phyloP scores from a whole-genome alignment of 2,329 filamentous ascomycete species.

The Cladobotryum mycophilum region DNA sequence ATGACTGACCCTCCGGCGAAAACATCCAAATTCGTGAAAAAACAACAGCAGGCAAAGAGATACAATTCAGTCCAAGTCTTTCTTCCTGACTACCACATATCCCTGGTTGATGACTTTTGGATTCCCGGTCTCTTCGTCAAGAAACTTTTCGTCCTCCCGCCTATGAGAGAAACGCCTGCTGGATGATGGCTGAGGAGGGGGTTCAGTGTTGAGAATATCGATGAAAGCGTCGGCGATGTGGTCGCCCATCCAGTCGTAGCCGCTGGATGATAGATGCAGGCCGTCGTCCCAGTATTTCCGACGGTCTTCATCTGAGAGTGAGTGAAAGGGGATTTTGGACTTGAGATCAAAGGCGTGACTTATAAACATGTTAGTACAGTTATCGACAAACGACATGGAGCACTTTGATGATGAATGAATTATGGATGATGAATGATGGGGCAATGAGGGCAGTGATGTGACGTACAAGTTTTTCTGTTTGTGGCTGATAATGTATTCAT shows the following conservation, averaged over 20 bases:
- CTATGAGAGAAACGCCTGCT: conserved; percentile 18
- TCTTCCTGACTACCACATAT: conserved; percentile 48
- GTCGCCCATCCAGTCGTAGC: conserved; percentile 58
- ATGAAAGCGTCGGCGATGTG: conserved; percentile 49
- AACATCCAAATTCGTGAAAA: background rate
- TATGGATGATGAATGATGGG: conserved; percentile 1
- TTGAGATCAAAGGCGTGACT: conserved; percentile 54
- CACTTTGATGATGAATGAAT: background rate
- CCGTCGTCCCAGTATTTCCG: conserved; percentile 54
- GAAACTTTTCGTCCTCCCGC: conserved; percentile 30
- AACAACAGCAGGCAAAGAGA: background rate
- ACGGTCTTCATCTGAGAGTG: conserved; percentile 40
- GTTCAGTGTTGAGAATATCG: conserved; percentile 34
- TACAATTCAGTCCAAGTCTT: conserved; percentile 39
- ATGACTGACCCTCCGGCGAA: background rate
- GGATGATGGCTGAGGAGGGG: background rate
- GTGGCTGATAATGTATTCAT: conserved; percentile 46
- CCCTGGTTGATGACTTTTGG: conserved; percentile 42
- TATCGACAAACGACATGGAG: background rate
- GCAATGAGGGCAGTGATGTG: background rate
- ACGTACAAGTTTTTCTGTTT: conserved; percentile 47
- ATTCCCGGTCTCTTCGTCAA: conserved; percentile 46
- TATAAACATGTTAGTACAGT: background rate
- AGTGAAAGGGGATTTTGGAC: conserved; percentile 46
- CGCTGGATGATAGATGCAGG: conserved; percentile 50